Conservation (phyloP, 768 basidiomycete species). For the Leccinum subgranulosum region DNA sequence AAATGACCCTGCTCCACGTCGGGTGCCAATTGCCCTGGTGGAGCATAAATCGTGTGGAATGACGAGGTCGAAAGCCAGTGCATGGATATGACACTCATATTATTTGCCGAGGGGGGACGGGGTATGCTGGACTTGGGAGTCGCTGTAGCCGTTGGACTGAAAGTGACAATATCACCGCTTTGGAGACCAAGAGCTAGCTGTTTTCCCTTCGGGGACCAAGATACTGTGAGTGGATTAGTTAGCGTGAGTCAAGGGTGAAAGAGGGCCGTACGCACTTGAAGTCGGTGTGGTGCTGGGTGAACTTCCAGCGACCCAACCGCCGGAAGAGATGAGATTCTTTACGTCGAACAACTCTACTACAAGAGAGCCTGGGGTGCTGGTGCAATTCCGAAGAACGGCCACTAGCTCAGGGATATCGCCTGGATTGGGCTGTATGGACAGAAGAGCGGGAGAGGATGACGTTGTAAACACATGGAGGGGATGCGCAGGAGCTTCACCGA, state of each 20-base stretch:
- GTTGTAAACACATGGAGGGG: constrained; percentile 50
- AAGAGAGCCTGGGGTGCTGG: constrained; percentile 34
- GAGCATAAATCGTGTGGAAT: constrained; percentile 63
- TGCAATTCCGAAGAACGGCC: constrained; percentile 51
- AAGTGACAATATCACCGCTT: constrained; percentile 69
- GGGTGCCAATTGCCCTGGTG: constrained; percentile 36
- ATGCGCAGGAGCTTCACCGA: constrained; percentile 38
- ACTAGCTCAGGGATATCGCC: constrained; percentile 54
- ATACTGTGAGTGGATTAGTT: constrained; percentile 43
- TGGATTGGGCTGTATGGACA: constrained; percentile 65
- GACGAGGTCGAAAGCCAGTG: constrained; percentile 70
- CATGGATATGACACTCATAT: constrained; percentile 46
- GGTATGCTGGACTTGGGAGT: constrained; percentile 56
- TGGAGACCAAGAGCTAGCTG: constrained; percentile 75
- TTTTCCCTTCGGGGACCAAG: constrained; percentile 87
- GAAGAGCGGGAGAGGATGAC: constrained; percentile 41
- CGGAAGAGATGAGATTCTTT: constrained; percentile 40
- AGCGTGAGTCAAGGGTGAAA: background rate
- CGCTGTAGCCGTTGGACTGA: constrained; percentile 52
- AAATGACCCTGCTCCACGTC: constrained; percentile 43
- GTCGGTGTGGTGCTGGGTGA: constrained; percentile 51
- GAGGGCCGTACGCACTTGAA: constrained; percentile 46
- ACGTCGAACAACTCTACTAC: constrained; percentile 61
- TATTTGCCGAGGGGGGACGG: constrained; percentile 49
- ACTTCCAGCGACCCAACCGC: constrained; percentile 55